Conservation (phyloP, 352 stramenopile genomes). For the Phytophthora fragariaefolia region DNA sequence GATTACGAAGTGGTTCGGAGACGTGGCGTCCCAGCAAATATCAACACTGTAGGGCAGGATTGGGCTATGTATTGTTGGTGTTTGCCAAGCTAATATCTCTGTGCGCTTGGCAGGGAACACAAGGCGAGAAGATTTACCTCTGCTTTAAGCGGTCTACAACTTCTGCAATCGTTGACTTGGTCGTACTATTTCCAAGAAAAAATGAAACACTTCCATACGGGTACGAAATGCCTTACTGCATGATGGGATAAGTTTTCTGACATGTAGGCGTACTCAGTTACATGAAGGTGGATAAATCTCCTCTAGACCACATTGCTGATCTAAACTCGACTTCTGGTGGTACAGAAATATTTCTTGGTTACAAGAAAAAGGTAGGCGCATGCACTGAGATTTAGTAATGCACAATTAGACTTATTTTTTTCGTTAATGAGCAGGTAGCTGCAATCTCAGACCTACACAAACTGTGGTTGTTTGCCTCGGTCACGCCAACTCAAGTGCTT, state of each 20-base stretch:
- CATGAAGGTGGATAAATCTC: slow-evolving; percentile 79
- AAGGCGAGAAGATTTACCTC: slow-evolving; percentile 84
- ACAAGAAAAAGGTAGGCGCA: slow-evolving; percentile 76
- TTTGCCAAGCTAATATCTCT: not conserved
- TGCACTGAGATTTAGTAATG: not conserved
- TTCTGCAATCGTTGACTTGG: slow-evolving; percentile 70
- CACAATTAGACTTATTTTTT: not conserved
- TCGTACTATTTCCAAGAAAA: slow-evolving; percentile 82
- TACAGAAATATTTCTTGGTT: slow-evolving; percentile 80
- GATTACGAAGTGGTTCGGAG: slow-evolving; percentile 81
- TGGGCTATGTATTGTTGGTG: not conserved
- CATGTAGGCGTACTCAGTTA: slow-evolving; percentile 43
- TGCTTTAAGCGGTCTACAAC: slow-evolving; percentile 75
- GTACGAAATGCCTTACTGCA: slow-evolving; percentile 40
- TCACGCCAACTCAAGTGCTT: slow-evolving; percentile 31
- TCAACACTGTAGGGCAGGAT: slow-evolving; percentile 65
- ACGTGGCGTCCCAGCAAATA: slow-evolving; percentile 63
- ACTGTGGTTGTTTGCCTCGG: slow-evolving; percentile 45
- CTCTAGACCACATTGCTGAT: slow-evolving; percentile 71
- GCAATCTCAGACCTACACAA: slow-evolving; percentile 49
- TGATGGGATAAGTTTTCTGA: slow-evolving; percentile 7
- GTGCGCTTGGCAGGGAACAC: slow-evolving; percentile 54
- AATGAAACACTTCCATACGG: slow-evolving; percentile 85
- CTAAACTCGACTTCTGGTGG: slow-evolving; percentile 76
- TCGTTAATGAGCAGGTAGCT: slow-evolving; percentile 30